These are phyloP conservation scores for Ophiosphaerella korrae DNA, from an alignment of 2,329 filamentous ascomycete species.

Conservation along the genomic window DNA sequence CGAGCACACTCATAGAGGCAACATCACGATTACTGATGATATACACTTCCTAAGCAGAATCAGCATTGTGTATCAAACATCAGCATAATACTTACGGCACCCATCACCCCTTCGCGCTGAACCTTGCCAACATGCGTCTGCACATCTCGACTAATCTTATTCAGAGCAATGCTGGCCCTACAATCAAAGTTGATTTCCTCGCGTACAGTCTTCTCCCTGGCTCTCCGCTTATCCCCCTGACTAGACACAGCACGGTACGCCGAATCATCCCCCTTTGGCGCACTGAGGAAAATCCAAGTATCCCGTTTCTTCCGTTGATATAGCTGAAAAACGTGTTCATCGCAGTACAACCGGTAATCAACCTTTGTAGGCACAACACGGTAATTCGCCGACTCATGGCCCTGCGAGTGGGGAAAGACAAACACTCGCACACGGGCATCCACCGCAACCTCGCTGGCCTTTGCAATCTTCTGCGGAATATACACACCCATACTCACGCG, in stretches of 20 bases:
- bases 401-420: constrained; percentile 48
- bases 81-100: constrained; percentile 38
- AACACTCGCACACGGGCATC: constrained; percentile 45
- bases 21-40: constrained; percentile 52
- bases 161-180: constrained; percentile 44
- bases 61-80: not conserved
- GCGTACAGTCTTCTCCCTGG: constrained; percentile 31
- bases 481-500: constrained; percentile 50
- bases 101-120: constrained; percentile 43
- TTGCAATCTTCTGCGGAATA: constrained; percentile 43
- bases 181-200: constrained; percentile 38
- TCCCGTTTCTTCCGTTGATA: constrained; percentile 44
- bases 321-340: constrained; percentile 46
- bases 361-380: constrained; percentile 46
- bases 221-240: constrained; percentile 26
- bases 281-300: constrained; percentile 47
- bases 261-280: constrained; percentile 38
- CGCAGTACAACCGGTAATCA: constrained; percentile 47
- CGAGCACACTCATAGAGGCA: constrained; percentile 43
- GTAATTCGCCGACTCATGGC: constrained; percentile 38
- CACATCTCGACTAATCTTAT: constrained; percentile 48
- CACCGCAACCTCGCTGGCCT: constrained; percentile 43
- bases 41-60: constrained; percentile 46
- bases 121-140: constrained; percentile 47
- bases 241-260: constrained; percentile 32